phyloP scores from a whole-genome alignment of 148 eudicot species.

The Vaccinium vitisidaea region DNA sequence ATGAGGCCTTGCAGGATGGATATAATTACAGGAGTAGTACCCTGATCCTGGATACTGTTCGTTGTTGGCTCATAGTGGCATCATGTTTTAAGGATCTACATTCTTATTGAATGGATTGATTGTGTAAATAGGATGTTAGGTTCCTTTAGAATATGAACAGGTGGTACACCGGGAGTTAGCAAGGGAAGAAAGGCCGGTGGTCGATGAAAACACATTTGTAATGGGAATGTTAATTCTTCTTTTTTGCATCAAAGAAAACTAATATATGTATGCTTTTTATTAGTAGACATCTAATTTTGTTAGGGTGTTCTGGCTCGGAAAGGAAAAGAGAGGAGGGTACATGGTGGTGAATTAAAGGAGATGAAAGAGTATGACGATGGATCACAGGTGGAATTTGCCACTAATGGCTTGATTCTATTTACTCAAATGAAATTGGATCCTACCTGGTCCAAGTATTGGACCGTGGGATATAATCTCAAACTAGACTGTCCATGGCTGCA shows the following conservation, averaged over 20 bases:
- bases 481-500: too few relatives aligned
- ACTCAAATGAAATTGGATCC: too few relatives aligned
- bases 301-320: too few relatives aligned
- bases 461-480: too few relatives aligned
- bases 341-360: too few relatives aligned
- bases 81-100: neutral
- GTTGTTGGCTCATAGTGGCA: neutral
- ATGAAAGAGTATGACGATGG: too few relatives aligned
- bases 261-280: too few relatives aligned
- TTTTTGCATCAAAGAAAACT: neutral
- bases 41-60: neutral
- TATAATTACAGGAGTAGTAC: neutral
- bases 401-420: too few relatives aligned
- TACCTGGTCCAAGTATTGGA: too few relatives aligned
- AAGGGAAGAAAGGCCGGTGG: neutral
- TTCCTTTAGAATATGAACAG: neutral
- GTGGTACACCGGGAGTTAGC: slow-evolving; percentile 5
- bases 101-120: neutral
- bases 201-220: slow-evolving; percentile 2
- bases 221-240: neutral
- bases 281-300: too few relatives aligned
- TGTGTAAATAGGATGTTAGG: neutral
- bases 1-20: slow-evolving; percentile 29
- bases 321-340: too few relatives aligned
- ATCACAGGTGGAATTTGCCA: too few relatives aligned